Evolutionary conservation across 441 rosid genomes (phyloP).

Genomic region (Capsella rubella): DNA sequence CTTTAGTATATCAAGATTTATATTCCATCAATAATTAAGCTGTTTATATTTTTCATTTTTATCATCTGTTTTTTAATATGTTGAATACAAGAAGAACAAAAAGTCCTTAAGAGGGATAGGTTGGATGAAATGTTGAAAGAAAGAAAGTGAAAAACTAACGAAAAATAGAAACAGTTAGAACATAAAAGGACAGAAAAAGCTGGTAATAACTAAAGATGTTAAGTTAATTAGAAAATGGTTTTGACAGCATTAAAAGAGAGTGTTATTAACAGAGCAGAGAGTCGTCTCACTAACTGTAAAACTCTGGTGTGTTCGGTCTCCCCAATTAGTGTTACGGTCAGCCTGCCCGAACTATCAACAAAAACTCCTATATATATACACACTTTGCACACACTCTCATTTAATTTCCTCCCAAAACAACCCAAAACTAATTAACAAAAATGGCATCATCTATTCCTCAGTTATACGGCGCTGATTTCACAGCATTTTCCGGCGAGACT

Average conservation of each 20-base stretch:
- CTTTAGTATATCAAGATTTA: not conserved
- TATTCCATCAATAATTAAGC: not conserved
- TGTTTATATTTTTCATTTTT: not conserved
- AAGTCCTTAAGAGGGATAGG: not conserved
- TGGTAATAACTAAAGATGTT: slow-evolving; percentile 27
- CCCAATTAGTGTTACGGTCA: slow-evolving; percentile 35
- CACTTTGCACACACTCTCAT: slow-evolving; percentile 41
- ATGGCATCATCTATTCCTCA: slow-evolving; percentile 73
- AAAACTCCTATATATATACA: slow-evolving; percentile 42
- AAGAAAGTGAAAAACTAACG: not conserved
- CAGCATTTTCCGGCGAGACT: slow-evolving; percentile 51
- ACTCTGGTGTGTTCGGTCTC: slow-evolving; percentile 39
- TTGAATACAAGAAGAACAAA: not conserved
- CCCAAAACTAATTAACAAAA: not conserved
- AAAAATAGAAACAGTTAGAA: slow-evolving; percentile 35
- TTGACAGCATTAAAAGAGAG: slow-evolving; percentile 36
- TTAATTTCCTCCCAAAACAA: slow-evolving; percentile 31
- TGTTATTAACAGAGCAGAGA: slow-evolving; percentile 41
- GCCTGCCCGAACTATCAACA: slow-evolving; percentile 31
- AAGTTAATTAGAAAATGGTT: slow-evolving; percentile 19
- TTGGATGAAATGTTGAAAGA: not conserved
- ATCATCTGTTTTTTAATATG: not conserved
- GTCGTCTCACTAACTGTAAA: slow-evolving; percentile 30
- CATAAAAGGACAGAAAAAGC: slow-evolving; percentile 23
- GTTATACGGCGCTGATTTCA: slow-evolving; percentile 48